Conservation (phyloP, 768 basidiomycete species). For the Lentinus tigrinus region DNA sequence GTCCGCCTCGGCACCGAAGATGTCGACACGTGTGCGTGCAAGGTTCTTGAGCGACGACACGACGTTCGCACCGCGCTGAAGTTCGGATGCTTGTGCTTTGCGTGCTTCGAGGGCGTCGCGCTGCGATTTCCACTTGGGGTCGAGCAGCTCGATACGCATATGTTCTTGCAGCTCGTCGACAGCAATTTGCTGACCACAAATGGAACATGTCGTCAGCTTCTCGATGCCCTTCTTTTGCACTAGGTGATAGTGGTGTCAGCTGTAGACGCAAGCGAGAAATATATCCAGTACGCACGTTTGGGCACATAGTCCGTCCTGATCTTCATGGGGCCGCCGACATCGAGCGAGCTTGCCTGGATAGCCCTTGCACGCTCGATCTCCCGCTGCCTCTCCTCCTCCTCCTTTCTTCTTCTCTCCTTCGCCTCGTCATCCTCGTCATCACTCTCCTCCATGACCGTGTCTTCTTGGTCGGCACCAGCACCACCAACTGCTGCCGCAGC, state of each 20-base stretch:
- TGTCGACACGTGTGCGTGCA: slow-evolving; percentile 93
- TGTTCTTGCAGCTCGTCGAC: slow-evolving; percentile 96
- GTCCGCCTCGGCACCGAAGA: slow-evolving; percentile 93
- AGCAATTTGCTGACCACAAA: slow-evolving; percentile 95
- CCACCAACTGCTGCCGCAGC: slow-evolving; percentile 77
- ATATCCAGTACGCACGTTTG: slow-evolving; percentile 57
- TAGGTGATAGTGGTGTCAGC: slow-evolving; percentile 26
- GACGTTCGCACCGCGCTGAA: slow-evolving; percentile 90
- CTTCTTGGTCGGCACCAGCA: slow-evolving; percentile 60
- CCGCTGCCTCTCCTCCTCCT: slow-evolving; percentile 67
- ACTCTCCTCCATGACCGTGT: slow-evolving; percentile 78
- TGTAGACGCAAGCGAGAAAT: neutral
- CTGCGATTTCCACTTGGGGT: slow-evolving; percentile 98
- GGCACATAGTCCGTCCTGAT: slow-evolving; percentile 96
- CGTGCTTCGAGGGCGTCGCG: slow-evolving; percentile 86
- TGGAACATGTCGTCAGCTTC: slow-evolving; percentile 82
- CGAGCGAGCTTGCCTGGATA: slow-evolving; percentile 75
- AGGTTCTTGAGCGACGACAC: slow-evolving; percentile 90
- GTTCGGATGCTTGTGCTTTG: slow-evolving; percentile 84
- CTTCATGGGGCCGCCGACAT: slow-evolving; percentile 81
- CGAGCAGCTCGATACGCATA: slow-evolving; percentile 96
- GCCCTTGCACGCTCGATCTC: slow-evolving; percentile 78
- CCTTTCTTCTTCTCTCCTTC: slow-evolving; percentile 58
- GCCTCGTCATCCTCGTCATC: slow-evolving; percentile 73
- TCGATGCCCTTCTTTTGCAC: slow-evolving; percentile 69